These are phyloP conservation scores for Castanea crenata DNA, from an alignment of 306 rosid genomes.

Conservation along the genomic window DNA sequence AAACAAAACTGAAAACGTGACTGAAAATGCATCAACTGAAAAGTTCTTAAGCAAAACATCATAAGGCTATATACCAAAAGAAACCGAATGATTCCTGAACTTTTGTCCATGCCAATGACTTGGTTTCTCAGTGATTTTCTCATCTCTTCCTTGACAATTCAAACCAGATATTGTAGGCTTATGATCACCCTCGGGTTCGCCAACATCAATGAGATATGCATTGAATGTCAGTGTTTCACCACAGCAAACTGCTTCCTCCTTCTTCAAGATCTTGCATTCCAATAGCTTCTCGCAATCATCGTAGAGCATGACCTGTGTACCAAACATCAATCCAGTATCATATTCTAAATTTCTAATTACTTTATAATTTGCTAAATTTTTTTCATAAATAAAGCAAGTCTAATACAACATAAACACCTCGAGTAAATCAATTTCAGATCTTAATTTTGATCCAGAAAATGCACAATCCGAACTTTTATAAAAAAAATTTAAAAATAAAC, in stretches of 20 bases:
- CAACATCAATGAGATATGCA: slow-evolving; percentile 52
- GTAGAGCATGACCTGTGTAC: slow-evolving; percentile 50
- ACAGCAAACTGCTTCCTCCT: slow-evolving; percentile 46
- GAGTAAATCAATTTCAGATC: too few species aligned
- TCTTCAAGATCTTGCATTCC: slow-evolving; percentile 68
- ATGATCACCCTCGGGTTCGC: slow-evolving; percentile 40
- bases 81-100: not conserved
- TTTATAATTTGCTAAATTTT: too few species aligned
- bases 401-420: too few species aligned
- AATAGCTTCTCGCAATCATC: slow-evolving; percentile 67
- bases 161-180: slow-evolving; percentile 27
- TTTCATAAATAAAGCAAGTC: too few species aligned
- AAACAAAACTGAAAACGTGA: not conserved
- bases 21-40: not conserved
- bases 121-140: slow-evolving; percentile 5
- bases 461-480: too few species aligned
- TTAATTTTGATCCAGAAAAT: too few species aligned
- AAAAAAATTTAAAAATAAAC: too few species aligned
- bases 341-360: too few species aligned
- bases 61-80: slow-evolving; percentile 7
- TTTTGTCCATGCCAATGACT: slow-evolving; percentile 5
- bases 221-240: slow-evolving; percentile 57
- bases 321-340: not conserved
- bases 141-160: slow-evolving; percentile 28
- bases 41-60: not conserved